Evolutionary conservation across 371 early-diverging fungal genomes (phyloP).

Genomic region (Lichtheimia corymbifera): DNA sequence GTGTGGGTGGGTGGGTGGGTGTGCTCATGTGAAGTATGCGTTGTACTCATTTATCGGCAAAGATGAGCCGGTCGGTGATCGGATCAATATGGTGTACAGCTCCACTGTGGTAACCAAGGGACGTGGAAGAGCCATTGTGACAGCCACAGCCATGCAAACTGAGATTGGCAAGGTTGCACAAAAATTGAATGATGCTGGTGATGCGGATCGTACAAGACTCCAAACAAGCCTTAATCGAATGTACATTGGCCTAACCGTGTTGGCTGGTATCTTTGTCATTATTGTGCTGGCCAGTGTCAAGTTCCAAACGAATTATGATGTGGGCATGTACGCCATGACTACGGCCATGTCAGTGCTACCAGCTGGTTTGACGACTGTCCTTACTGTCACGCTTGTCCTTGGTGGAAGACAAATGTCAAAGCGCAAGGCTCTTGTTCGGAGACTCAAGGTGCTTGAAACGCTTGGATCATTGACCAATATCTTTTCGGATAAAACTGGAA

Average conservation of each 20-base stretch:
- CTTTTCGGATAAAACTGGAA: conserved; percentile 88
- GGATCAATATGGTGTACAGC: conserved; percentile 63
- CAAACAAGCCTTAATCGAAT: conserved; percentile 72
- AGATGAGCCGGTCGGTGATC: conserved; percentile 47
- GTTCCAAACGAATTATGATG: conserved; percentile 23
- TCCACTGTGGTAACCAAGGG: conserved; percentile 55
- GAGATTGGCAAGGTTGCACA: conserved; percentile 88
- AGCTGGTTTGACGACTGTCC: conserved; percentile 91
- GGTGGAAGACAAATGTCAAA: conserved; percentile 85
- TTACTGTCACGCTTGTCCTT: conserved; percentile 86
- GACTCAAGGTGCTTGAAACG: conserved; percentile 65
- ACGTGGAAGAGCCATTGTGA: conserved; percentile 64
- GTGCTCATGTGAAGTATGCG: background rate
- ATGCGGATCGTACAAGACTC: conserved; percentile 65
- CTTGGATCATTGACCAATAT: conserved; percentile 87
- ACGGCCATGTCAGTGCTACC: conserved; percentile 94
- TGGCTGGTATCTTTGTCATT: conserved; percentile 37
- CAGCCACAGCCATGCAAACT: conserved; percentile 77
- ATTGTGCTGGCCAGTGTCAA: conserved; percentile 35
- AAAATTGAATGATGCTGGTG: conserved; percentile 68
- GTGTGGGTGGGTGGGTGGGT: background rate
- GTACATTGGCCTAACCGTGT: conserved; percentile 64
- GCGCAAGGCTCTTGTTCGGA: conserved; percentile 56
- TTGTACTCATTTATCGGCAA: background rate
- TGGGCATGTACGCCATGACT: conserved; percentile 29